Conservation (phyloP, 2,329 filamentous ascomycete genomes). For the Didymella pomorum region DNA sequence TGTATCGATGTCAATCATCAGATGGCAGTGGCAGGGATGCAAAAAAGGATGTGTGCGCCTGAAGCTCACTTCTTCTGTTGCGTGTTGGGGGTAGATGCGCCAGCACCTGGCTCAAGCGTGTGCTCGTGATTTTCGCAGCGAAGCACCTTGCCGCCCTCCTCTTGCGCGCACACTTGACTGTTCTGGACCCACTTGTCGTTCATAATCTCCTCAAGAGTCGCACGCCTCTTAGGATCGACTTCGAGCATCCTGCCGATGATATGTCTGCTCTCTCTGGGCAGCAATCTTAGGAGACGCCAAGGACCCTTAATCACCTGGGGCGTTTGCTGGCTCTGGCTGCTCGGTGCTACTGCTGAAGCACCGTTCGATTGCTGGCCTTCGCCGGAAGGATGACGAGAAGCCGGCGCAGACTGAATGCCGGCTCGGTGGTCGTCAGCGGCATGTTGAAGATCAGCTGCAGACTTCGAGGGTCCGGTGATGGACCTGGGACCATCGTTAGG, state of each 20-base stretch:
- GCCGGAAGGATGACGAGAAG: slow-evolving; percentile 50
- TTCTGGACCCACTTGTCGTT: slow-evolving; percentile 89
- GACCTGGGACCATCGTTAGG: slow-evolving; percentile 64
- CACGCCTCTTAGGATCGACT: slow-evolving; percentile 81
- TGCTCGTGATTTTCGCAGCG: slow-evolving; percentile 82
- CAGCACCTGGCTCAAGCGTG: slow-evolving; percentile 73
- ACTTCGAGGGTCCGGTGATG: slow-evolving; percentile 45
- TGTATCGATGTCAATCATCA: slow-evolving; percentile 18
- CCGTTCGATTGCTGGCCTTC: slow-evolving; percentile 31
- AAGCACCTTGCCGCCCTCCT: slow-evolving; percentile 76
- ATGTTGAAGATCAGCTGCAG: slow-evolving; percentile 48
- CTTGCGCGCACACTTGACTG: slow-evolving; percentile 81
- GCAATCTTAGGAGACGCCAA: slow-evolving; percentile 84
- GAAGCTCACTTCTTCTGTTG: slow-evolving; percentile 47
- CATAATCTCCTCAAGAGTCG: slow-evolving; percentile 84
- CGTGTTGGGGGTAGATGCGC: slow-evolving; percentile 41
- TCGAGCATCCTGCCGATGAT: slow-evolving; percentile 94
- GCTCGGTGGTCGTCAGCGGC: slow-evolving; percentile 41
- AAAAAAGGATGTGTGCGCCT: slow-evolving; percentile 5
- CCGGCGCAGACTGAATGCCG: slow-evolving; percentile 50
- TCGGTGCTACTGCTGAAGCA: slow-evolving; percentile 30
- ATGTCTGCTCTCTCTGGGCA: slow-evolving; percentile 88
- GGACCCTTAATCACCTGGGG: slow-evolving; percentile 81
- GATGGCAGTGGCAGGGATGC: not conserved
- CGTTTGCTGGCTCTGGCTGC: slow-evolving; percentile 60